phyloP scores from a whole-genome alignment of 1,139 yeast genomes.

The Petasospora fabianii region DNA sequence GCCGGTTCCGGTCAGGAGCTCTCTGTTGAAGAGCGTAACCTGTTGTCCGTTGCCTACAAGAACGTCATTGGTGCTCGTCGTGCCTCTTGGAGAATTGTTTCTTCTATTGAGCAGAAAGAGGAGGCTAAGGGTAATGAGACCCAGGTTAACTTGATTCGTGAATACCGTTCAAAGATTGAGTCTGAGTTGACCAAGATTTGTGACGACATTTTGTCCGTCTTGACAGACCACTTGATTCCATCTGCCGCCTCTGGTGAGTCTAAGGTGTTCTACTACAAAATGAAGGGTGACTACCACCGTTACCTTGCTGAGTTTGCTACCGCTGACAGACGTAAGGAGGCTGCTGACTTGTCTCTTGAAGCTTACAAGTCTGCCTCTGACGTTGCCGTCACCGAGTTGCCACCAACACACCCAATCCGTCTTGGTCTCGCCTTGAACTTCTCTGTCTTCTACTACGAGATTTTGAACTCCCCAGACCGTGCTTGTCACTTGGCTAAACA shows the following conservation, averaged over 20 bases:
- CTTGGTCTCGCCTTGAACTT: constrained; percentile 96
- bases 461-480: constrained; percentile 95
- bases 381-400: constrained; percentile 93
- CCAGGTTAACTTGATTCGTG: constrained; percentile 87
- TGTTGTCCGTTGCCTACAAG: constrained; percentile 95
- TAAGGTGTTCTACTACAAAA: constrained; percentile 96
- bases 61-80: constrained; percentile 99
- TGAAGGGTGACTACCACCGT: constrained; percentile 99
- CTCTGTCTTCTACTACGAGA: constrained; percentile 97
- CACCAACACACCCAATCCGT: constrained; percentile 98
- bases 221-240: constrained; percentile 86
- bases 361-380: constrained; percentile 95
- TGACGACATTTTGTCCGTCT: constrained; percentile 86
- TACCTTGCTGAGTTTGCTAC: constrained; percentile 95
- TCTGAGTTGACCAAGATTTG: constrained; percentile 90
- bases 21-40: constrained; percentile 96
- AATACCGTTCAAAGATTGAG: constrained; percentile 93
- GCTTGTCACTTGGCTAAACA: constrained; percentile 98
- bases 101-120: constrained; percentile 96
- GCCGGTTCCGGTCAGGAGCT: constrained; percentile 95
- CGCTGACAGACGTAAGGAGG: constrained; percentile 86
- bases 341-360: constrained; percentile 89
- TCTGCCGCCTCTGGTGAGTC: constrained; percentile 96
- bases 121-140: constrained; percentile 90
- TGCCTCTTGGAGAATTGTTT: constrained; percentile 98